Evolutionary conservation across 345 rosid genomes (phyloP).

Genomic region (Schrenkiella parvula): DNA sequence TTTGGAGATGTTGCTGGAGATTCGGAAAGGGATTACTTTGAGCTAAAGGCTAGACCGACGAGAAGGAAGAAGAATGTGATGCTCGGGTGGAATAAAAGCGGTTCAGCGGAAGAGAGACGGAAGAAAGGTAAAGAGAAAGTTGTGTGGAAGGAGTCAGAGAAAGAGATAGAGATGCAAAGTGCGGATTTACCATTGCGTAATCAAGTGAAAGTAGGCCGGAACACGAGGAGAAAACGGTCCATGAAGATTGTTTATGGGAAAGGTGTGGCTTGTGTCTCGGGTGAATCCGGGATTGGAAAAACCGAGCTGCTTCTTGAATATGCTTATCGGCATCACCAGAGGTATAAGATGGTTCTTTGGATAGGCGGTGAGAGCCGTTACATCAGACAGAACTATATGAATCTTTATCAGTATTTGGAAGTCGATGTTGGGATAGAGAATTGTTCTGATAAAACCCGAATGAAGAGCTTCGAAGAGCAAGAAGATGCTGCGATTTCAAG

Average conservation of each 20-base stretch:
- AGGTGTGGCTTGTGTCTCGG: conserved; percentile 85
- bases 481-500: conserved; percentile 77
- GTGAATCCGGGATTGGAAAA: conserved; percentile 90
- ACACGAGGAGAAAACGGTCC: conserved; percentile 61
- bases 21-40: conserved; percentile 75
- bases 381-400: conserved; percentile 79
- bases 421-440: conserved; percentile 77
- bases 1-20: conserved; percentile 84
- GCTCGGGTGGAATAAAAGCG: conserved; percentile 66
- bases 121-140: conserved; percentile 86
- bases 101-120: conserved; percentile 45
- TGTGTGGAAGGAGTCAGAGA: conserved; percentile 92
- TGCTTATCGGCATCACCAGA: conserved; percentile 78
- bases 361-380: conserved; percentile 88
- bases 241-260: conserved; percentile 65
- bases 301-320: conserved; percentile 96
- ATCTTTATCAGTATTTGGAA: conserved; percentile 72
- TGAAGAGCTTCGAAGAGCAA: conserved; percentile 85
- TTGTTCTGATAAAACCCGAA: conserved; percentile 49
- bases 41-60: conserved; percentile 60
- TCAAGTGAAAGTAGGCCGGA: conserved; percentile 43
- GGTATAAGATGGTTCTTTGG: conserved; percentile 96
- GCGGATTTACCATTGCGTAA: conserved; percentile 36
- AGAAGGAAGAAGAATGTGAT: conserved; percentile 61
- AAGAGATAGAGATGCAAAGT: conserved; percentile 88